phyloP scores from a whole-genome alignment of 164 flowering plant species.

The Macadamia integrifolia region DNA sequence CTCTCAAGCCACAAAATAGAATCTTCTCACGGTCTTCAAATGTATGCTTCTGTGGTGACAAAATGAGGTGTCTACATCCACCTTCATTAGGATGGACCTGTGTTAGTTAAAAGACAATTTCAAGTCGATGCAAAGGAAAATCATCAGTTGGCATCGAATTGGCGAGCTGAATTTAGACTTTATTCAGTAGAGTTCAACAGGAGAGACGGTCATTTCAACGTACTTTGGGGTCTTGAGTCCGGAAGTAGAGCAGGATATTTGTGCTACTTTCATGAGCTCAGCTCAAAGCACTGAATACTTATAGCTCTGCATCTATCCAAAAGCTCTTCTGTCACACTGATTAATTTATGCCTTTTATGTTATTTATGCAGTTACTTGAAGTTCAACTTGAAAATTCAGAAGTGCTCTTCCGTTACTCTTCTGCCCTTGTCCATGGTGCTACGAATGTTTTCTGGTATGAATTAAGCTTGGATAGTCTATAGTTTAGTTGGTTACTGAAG shows the following conservation, averaged over 20 bases:
- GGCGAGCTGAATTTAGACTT: not conserved
- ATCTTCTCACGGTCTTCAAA: too few species aligned
- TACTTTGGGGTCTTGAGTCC: not conserved
- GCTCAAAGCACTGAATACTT: not conserved
- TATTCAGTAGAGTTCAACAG: not conserved
- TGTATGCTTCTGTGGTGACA: too few species aligned
- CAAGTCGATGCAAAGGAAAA: not conserved
- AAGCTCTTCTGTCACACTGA: not conserved
- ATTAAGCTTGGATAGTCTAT: not conserved
- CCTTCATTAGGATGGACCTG: not conserved
- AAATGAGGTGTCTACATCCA: too few species aligned
- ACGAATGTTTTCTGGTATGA: conserved; percentile 94
- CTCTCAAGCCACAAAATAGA: too few species aligned
- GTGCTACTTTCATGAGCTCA: not conserved
- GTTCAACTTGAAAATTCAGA: conserved; percentile 72
- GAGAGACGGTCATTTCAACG: not conserved
- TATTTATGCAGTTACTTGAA: conserved; percentile 76
- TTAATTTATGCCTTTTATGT: not conserved
- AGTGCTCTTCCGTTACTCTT: conserved; percentile 82
- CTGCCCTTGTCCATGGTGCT: conserved; percentile 97
- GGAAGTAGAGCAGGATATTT: not conserved
- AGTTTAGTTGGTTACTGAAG: not conserved
- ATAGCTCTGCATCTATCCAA: not conserved
- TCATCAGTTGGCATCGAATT: not conserved
- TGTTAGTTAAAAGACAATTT: not conserved